Percentiles rank a stretch among this genome's conserved stretches.
These are phyloP conservation scores for Suillus bovinus DNA, from an alignment of 768 basidiomycete genomes.

Conservation along the genomic window DNA sequence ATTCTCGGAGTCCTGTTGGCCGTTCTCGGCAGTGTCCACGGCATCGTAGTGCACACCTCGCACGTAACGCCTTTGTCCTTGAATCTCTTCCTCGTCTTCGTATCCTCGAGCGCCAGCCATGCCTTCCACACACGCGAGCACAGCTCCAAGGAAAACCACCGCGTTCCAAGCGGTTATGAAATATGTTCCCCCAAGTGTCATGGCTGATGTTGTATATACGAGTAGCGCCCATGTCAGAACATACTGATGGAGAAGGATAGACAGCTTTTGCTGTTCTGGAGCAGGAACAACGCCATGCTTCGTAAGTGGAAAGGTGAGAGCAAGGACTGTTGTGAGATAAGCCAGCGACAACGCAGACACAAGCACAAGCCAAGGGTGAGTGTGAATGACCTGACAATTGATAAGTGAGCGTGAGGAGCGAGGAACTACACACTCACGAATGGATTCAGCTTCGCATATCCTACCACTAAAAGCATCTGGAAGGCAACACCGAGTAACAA, in stretches of 20 bases:
- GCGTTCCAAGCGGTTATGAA: constrained; percentile 57
- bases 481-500: constrained; percentile 44
- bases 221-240: constrained; percentile 60
- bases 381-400: constrained; percentile 54
- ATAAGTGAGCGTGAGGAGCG: background rate
- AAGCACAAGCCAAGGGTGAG: constrained; percentile 53
- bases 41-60: constrained; percentile 29
- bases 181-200: constrained; percentile 54
- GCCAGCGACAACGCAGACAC: constrained; percentile 47
- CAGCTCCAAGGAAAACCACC: constrained; percentile 41
- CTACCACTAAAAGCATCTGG: constrained; percentile 48
- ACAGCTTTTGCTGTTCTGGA: constrained; percentile 49
- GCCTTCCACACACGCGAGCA: constrained; percentile 40
- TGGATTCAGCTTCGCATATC: constrained; percentile 58
- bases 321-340: constrained; percentile 48
- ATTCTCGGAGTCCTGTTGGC: constrained; percentile 1
- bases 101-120: constrained; percentile 22
- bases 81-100: constrained; percentile 14
- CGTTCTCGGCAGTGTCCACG: constrained; percentile 20
- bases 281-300: constrained; percentile 21
- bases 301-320: constrained; percentile 38
- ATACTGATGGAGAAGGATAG: constrained; percentile 54
- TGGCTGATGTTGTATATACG: constrained; percentile 47
- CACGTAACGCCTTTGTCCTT: constrained; percentile 10
- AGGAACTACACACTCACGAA: constrained; percentile 45